Percentiles rank a stretch among this genome's conserved stretches.
Evolutionary conservation across 2,329 filamentous ascomycete species (phyloP).

Genomic region (Lasiodiplodia citricola): DNA sequence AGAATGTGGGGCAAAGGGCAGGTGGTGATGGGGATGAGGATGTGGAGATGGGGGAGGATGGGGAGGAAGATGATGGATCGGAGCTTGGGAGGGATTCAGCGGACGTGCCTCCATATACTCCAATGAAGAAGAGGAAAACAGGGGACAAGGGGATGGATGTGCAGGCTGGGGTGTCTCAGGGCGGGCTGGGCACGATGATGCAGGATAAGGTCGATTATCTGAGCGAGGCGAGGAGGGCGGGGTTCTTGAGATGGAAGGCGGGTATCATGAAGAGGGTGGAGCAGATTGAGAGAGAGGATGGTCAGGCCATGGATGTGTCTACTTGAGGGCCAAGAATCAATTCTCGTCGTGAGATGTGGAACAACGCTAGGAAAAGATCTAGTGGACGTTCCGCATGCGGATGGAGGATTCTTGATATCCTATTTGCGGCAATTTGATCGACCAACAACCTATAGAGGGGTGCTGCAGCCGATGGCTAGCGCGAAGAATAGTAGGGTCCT

Average conservation of each 20-base stretch:
- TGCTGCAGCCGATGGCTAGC: too few relatives aligned
- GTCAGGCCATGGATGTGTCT: slow-evolving; percentile 13
- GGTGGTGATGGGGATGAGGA: slow-evolving; percentile 47
- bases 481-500: too few relatives aligned
- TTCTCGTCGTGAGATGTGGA: not conserved
- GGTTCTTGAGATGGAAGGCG: slow-evolving; percentile 70
- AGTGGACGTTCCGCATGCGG: not conserved
- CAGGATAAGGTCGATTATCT: slow-evolving; percentile 76
- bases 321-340: not conserved
- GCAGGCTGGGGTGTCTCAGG: slow-evolving; percentile 38
- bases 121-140: slow-evolving; percentile 43
- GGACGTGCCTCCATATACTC: not conserved
- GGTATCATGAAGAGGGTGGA: slow-evolving; percentile 62
- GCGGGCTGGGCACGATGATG: slow-evolving; percentile 69
- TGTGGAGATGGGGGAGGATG: slow-evolving; percentile 42
- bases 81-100: slow-evolving; percentile 38
- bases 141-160: slow-evolving; percentile 29
- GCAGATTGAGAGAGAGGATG: slow-evolving; percentile 15
- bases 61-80: not conserved
- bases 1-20: slow-evolving; percentile 24
- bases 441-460: not conserved
- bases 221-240: slow-evolving; percentile 64
- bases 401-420: not conserved
- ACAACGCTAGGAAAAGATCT: not conserved
- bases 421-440: not conserved